These are phyloP conservation scores for Metschnikowia colocasiae DNA, from an alignment of 805 yeast genomes.

Conservation along the genomic window DNA sequence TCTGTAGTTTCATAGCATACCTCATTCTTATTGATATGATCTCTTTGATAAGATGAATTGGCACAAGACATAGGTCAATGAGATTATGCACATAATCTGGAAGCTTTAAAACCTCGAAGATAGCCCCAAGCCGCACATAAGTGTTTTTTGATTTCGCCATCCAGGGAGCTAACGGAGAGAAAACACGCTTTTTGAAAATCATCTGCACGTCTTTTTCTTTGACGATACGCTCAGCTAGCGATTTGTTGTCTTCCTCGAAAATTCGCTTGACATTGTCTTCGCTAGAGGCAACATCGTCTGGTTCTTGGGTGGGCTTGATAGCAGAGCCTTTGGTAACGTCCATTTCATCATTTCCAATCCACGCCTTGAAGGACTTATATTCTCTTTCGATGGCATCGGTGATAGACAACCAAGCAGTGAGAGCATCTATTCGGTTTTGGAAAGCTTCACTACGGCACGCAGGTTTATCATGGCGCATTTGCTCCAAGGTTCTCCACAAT, in stretches of 20 bases:
- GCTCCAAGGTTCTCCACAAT: slow-evolving; percentile 74
- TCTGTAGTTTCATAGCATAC: slow-evolving; percentile 72
- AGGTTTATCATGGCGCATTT: slow-evolving; percentile 79
- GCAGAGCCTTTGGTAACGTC: slow-evolving; percentile 49
- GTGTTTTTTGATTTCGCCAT: slow-evolving; percentile 76
- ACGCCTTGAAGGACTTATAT: slow-evolving; percentile 54
- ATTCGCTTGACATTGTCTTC: slow-evolving; percentile 25
- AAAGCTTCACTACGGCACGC: slow-evolving; percentile 62
- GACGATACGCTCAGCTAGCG: slow-evolving; percentile 78
- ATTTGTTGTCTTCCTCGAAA: slow-evolving; percentile 56
- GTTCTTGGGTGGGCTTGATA: neutral
- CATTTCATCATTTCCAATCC: slow-evolving; percentile 83
- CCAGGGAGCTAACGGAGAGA: slow-evolving; percentile 73
- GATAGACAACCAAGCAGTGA: slow-evolving; percentile 79
- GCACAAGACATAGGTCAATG: slow-evolving; percentile 66
- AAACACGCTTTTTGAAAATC: slow-evolving; percentile 66
- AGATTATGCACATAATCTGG: slow-evolving; percentile 69
- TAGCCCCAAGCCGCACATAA: slow-evolving; percentile 55
- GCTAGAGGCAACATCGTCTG: slow-evolving; percentile 9
- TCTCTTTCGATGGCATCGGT: slow-evolving; percentile 66
- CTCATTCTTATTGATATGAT: slow-evolving; percentile 67
- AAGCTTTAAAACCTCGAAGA: slow-evolving; percentile 63
- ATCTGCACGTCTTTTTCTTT: slow-evolving; percentile 74
- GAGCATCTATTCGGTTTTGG: slow-evolving; percentile 62
- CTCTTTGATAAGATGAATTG: slow-evolving; percentile 75